Percentiles rank a stretch among this genome's conserved stretches.
These are phyloP conservation scores for Neurospora sp. DNA, from an alignment of 495 filamentous ascomycete genomes.

Conservation along the genomic window DNA sequence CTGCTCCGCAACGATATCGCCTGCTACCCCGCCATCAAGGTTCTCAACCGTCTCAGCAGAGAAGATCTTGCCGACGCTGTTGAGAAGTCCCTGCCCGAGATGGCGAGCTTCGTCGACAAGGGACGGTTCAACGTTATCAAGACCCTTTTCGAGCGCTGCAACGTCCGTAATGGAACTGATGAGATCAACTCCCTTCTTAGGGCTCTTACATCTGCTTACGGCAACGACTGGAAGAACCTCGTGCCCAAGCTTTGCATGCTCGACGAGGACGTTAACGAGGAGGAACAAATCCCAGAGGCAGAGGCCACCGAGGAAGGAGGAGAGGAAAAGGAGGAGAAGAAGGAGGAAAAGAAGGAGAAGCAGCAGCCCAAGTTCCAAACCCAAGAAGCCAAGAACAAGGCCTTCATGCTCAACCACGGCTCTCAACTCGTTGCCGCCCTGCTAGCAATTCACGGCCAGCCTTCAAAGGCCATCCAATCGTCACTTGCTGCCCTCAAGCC, in stretches of 20 bases:
- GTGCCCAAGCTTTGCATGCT: constrained; percentile 49
- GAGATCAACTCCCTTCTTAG: constrained; percentile 51
- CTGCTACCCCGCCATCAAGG: constrained; percentile 67
- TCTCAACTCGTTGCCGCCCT: constrained; percentile 32
- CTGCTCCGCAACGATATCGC: constrained; percentile 83
- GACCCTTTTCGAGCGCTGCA: constrained; percentile 71
- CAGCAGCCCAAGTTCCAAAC: constrained; percentile 15
- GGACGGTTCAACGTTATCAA: constrained; percentile 68
- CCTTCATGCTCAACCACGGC: constrained; percentile 33
- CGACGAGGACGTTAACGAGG: constrained; percentile 23
- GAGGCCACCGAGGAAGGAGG: neutral
- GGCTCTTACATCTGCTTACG: constrained; percentile 48
- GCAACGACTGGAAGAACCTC: constrained; percentile 41
- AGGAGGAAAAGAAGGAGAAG: neutral
- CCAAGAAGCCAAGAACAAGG: constrained; percentile 28
- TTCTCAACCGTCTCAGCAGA: constrained; percentile 72
- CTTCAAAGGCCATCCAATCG: constrained; percentile 30
- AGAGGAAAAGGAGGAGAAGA: neutral
- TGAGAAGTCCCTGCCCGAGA: constrained; percentile 54
- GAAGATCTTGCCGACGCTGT: constrained; percentile 68
- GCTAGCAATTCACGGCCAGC: constrained; percentile 30
- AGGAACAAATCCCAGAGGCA: constrained; percentile 8
- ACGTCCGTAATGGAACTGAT: constrained; percentile 44
- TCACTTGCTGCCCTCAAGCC: constrained; percentile 28
- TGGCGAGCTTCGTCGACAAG: constrained; percentile 58